Conservation (phyloP, 2,329 filamentous ascomycete genomes). For the Thyridium curvatum region DNA sequence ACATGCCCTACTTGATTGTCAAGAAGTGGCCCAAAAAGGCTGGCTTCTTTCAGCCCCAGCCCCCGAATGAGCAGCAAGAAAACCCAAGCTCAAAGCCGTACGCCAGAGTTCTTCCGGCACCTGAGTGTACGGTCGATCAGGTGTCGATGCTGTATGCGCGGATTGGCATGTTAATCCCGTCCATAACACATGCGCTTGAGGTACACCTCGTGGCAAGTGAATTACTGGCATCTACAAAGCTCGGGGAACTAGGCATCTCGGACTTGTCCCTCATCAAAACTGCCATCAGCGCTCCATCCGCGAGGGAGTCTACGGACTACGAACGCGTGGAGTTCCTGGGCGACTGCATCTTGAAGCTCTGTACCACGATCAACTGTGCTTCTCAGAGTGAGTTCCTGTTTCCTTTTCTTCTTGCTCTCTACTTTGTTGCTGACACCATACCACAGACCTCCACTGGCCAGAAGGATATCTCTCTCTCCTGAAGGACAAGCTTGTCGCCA, state of each 20-base stretch:
- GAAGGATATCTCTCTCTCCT: conserved; percentile 67
- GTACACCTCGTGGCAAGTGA: conserved; percentile 55
- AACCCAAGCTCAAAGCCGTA: conserved; percentile 33
- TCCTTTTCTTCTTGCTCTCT: not conserved
- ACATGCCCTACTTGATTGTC: conserved; percentile 44
- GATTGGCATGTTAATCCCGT: conserved; percentile 62
- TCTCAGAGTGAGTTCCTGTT: conserved; percentile 37
- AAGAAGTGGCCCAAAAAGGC: conserved; percentile 44
- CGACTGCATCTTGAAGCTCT: conserved; percentile 75
- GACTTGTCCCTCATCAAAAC: conserved; percentile 52
- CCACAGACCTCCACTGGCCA: conserved; percentile 60
- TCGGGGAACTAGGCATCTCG: conserved; percentile 46
- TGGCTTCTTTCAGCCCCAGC: conserved; percentile 49
- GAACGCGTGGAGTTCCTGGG: conserved; percentile 84
- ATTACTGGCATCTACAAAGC: conserved; percentile 44
- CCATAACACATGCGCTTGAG: conserved; percentile 65
- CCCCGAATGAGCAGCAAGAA: not conserved
- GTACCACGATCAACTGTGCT: conserved; percentile 58
- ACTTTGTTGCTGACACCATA: not conserved
- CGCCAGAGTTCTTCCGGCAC: conserved; percentile 34
- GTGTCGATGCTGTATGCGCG: conserved; percentile 36
- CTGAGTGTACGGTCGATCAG: conserved; percentile 42
- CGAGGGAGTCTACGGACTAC: conserved; percentile 60
- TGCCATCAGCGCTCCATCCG: conserved; percentile 63
- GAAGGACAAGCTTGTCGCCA: conserved; percentile 68